Evolutionary conservation across 2,329 filamentous ascomycete genomes (phyloP).

Genomic region (Ceratocystis papillata): DNA sequence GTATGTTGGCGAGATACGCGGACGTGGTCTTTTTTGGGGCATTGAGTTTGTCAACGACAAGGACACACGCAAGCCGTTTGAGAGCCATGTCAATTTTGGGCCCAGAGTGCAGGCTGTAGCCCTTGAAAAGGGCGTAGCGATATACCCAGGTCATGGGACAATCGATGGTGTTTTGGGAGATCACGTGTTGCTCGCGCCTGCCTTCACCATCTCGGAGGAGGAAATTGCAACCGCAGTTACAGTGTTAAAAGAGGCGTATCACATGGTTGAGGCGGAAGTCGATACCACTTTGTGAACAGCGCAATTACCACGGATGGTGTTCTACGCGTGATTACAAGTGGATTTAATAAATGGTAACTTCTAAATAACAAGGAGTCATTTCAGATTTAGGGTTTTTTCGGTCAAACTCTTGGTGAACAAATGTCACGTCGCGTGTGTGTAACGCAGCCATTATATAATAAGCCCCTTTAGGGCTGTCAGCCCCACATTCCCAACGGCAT

Average conservation of each 20-base stretch:
- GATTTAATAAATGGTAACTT: background rate
- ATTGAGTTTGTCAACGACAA: slow-evolving; percentile 38
- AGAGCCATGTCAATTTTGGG: slow-evolving; percentile 27
- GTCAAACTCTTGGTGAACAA: background rate
- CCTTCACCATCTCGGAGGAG: slow-evolving; percentile 50
- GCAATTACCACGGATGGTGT: background rate
- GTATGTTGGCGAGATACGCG: slow-evolving; percentile 35
- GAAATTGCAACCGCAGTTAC: slow-evolving; percentile 38
- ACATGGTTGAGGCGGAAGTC: background rate
- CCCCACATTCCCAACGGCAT: slow-evolving; percentile 5
- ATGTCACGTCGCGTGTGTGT: background rate
- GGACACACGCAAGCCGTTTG: slow-evolving; percentile 33
- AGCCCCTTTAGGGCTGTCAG: background rate
- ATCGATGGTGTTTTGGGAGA: slow-evolving; percentile 53
- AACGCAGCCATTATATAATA: background rate
- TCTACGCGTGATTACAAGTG: background rate
- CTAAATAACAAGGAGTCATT: background rate
- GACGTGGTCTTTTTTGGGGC: slow-evolving; percentile 38
- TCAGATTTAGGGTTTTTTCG: background rate
- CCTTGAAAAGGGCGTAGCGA: slow-evolving; percentile 29
- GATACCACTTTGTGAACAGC: slow-evolving; percentile 2
- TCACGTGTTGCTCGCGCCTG: slow-evolving; percentile 57
- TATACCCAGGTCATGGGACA: slow-evolving; percentile 55
- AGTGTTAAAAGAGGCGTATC: background rate
- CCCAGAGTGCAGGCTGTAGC: slow-evolving; percentile 26